Evolutionary conservation across 2,329 filamentous ascomycete genomes (phyloP).

Genomic region (Penicillium sp.): DNA sequence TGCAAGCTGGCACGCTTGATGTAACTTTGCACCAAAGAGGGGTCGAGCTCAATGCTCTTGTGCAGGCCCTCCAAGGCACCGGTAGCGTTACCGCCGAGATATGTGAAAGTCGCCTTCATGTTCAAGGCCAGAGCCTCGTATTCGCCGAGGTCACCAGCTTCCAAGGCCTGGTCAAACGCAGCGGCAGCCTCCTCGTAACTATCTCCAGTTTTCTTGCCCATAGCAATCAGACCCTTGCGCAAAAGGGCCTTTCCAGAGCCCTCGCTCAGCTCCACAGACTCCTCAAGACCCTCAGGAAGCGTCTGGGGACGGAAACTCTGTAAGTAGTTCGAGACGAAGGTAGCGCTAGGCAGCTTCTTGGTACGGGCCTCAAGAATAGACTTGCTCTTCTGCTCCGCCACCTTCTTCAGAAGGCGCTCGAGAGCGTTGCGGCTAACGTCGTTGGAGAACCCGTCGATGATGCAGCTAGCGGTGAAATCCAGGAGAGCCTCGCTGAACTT

Average conservation of each 20-base stretch:
- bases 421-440: constrained; percentile 82
- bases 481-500: constrained; percentile 90
- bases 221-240: constrained; percentile 71
- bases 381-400: constrained; percentile 90
- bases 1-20: constrained; percentile 99
- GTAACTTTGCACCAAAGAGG: constrained; percentile 86
- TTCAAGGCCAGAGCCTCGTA: constrained; percentile 91
- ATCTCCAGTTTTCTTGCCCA: constrained; percentile 81
- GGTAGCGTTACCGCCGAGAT: constrained; percentile 80
- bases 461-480: constrained; percentile 97
- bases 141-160: constrained; percentile 71
- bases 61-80: constrained; percentile 79
- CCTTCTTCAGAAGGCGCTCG: constrained; percentile 90
- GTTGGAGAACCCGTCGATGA: constrained; percentile 96
- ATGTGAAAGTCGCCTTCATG: constrained; percentile 92
- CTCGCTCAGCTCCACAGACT: constrained; percentile 68
- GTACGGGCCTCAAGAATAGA: constrained; percentile 73
- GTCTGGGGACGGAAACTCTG: constrained; percentile 90
- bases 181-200: constrained; percentile 83
- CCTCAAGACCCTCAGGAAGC: constrained; percentile 74
- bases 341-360: constrained; percentile 87
- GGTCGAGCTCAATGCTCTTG: constrained; percentile 87
- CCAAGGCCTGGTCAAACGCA: constrained; percentile 82
- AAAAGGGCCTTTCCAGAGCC: constrained; percentile 79
- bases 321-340: constrained; percentile 96